phyloP scores from a whole-genome alignment of 257 asterid species.

The Coffea canephora region DNA sequence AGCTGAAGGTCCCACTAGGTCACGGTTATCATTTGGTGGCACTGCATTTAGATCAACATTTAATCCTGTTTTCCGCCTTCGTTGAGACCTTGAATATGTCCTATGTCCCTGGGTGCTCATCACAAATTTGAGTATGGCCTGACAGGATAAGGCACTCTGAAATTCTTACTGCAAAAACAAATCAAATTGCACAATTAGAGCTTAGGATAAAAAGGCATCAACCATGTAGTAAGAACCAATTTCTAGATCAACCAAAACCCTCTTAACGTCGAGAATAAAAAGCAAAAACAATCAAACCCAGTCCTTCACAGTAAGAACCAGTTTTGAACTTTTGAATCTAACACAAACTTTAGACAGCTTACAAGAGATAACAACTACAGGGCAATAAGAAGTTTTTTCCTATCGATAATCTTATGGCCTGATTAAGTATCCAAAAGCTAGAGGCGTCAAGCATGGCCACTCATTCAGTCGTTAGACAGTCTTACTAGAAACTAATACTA shows the following conservation, averaged over 20 bases:
- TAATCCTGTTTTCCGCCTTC: conserved; percentile 29
- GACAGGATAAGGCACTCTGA: neutral
- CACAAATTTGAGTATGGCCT: conserved; percentile 1
- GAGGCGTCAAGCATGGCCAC: neutral
- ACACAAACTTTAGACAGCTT: neutral
- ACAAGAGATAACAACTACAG: neutral
- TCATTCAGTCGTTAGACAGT: neutral
- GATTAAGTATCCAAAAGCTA: neutral
- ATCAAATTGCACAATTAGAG: neutral
- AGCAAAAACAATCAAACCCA: neutral
- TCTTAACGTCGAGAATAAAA: neutral
- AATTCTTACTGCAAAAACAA: neutral
- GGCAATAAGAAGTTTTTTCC: neutral
- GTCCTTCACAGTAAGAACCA: neutral
- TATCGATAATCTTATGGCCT: neutral
- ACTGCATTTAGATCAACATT: conserved; percentile 35
- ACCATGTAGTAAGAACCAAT: too few relatives aligned
- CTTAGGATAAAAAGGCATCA: neutral
- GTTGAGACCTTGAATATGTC: conserved; percentile 24
- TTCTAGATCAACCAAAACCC: neutral
- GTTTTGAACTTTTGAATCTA: neutral
- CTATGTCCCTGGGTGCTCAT: conserved; percentile 34
- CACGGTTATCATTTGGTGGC: conserved; percentile 27
- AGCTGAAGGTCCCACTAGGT: conserved; percentile 36
- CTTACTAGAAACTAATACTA: neutral